Conservation (phyloP, 2,329 filamentous ascomycete species). For the Colletotrichum paranaense region DNA sequence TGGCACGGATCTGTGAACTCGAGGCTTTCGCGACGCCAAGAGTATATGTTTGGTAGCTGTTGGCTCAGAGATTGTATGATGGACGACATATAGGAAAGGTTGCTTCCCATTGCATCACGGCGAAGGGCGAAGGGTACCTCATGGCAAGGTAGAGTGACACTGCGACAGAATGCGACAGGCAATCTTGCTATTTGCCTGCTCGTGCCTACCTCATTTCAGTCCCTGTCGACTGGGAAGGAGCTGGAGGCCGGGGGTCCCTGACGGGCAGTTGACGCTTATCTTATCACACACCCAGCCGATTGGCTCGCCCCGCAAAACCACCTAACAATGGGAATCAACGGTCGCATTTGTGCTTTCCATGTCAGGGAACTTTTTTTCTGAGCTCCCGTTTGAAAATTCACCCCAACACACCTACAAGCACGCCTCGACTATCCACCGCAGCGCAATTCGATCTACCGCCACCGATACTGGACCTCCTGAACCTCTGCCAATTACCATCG, state of each 20-base stretch:
- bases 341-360: background rate
- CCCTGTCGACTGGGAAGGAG: background rate
- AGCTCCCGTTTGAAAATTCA: background rate
- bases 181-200: background rate
- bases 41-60: no score
- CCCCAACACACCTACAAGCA: background rate
- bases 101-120: background rate
- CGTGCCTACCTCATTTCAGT: background rate
- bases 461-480: background rate
- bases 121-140: background rate
- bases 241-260: background rate
- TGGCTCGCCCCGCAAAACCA: background rate
- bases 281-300: background rate
- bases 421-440: background rate
- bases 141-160: background rate
- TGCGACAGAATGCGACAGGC: background rate
- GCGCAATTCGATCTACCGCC: background rate
- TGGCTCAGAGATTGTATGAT: background rate
- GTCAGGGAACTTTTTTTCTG: constrained; percentile 4
- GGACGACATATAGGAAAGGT: background rate
- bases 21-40: background rate
- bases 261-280: background rate
- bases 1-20: background rate
- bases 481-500: background rate
- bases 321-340: background rate